Conservation (phyloP, 495 filamentous ascomycete species). For the Hypoxylon crocopeplum region DNA sequence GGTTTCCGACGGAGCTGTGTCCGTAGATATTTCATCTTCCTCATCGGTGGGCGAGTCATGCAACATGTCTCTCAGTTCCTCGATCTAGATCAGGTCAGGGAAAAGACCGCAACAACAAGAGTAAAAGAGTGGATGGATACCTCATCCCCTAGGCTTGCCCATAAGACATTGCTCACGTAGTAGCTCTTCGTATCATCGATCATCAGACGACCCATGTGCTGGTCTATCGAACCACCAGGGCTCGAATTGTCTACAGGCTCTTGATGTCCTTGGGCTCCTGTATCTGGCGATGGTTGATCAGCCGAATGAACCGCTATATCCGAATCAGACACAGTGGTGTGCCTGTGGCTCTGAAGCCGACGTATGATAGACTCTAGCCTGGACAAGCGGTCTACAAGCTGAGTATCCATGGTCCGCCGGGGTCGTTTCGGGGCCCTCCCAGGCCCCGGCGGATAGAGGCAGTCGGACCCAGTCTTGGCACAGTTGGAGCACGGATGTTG, state of each 20-base stretch:
- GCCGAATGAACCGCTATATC: too few species aligned
- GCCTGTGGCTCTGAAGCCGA: too few species aligned
- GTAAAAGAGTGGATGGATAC: conserved; percentile 39
- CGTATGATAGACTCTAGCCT: too few species aligned
- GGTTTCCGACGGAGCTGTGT: too few species aligned
- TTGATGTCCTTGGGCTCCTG: background rate
- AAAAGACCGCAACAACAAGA: conserved; percentile 8
- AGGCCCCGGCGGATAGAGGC: conserved; percentile 52
- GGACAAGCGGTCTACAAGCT: conserved; percentile 29
- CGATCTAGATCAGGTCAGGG: conserved; percentile 44
- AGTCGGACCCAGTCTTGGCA: too few species aligned
- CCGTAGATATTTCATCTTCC: too few species aligned
- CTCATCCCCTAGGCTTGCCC: conserved; percentile 61
- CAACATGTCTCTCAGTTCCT: conserved; percentile 46
- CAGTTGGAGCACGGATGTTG: conserved; percentile 65
- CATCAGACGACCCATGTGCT: conserved; percentile 42
- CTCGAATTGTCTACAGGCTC: conserved; percentile 34
- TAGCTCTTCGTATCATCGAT: conserved; percentile 51
- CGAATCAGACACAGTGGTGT: too few species aligned
- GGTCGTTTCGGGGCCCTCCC: too few species aligned
- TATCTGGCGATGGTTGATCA: too few species aligned
- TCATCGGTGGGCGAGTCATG: too few species aligned
- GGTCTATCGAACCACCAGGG: conserved; percentile 1
- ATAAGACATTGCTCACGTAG: conserved; percentile 61
- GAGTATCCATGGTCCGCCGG: conserved; percentile 33